Percentiles rank a stretch among this genome's conserved stretches.
Evolutionary conservation across 2,329 filamentous ascomycete genomes (phyloP).

Genomic region (Penicillium palitans): DNA sequence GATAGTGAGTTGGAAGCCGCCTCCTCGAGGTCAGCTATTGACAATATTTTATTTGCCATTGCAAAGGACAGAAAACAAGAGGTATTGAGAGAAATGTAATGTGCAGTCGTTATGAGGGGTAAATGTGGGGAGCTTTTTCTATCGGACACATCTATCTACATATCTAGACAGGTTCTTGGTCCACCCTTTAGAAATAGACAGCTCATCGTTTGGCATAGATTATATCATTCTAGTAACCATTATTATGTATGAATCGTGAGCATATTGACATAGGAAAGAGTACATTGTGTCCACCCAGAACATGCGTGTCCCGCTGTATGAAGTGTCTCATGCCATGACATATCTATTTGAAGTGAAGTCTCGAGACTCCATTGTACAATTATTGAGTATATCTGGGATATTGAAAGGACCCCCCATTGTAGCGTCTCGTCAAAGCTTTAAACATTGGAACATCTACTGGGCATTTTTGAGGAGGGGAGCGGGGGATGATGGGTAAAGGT

Average conservation of each 20-base stretch:
- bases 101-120: slow-evolving; percentile 1
- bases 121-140: neutral
- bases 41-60: slow-evolving; percentile 20
- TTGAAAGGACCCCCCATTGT: too few relatives aligned
- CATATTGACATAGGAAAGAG: slow-evolving; percentile 17
- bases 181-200: neutral
- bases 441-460: neutral
- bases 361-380: neutral
- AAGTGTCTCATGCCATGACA: slow-evolving; percentile 18
- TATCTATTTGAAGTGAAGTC: slow-evolving; percentile 16
- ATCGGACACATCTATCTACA: too few relatives aligned
- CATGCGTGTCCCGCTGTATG: slow-evolving; percentile 19
- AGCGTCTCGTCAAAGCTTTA: too few relatives aligned
- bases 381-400: neutral
- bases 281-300: slow-evolving; percentile 13
- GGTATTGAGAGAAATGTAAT: neutral
- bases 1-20: slow-evolving; percentile 16
- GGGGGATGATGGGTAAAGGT: too few relatives aligned
- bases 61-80: neutral
- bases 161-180: neutral
- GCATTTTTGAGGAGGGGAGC: too few relatives aligned
- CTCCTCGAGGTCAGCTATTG: slow-evolving; percentile 20
- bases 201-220: neutral
- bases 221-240: neutral
- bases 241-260: slow-evolving; percentile 7